Evolutionary conservation across 345 rosid species (phyloP), one percentile per base, ranked within the genome.

Genomic region (Theobroma cacao): DNA sequence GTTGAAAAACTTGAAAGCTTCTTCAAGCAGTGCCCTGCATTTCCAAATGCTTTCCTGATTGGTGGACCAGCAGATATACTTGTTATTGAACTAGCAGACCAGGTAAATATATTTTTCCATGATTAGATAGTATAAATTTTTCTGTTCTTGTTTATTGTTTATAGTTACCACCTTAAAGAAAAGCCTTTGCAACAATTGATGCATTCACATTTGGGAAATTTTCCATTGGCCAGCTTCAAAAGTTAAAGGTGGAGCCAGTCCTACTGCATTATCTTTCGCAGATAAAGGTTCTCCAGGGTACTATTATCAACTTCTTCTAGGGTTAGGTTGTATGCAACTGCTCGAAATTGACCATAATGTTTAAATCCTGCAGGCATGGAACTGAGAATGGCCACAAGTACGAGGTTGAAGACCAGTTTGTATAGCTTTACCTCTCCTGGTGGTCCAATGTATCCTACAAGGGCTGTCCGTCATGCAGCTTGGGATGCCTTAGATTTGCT

Each of bases 391-490:
- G 89, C 97, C 13, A 93, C 98, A 14, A 93, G 97, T 82, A 97
- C 98, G 59, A 90, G 98, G 85, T 77, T 97, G 63, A 97, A 94
- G 86, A 90, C 98, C 15, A 93, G 98, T 79, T 83, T 97, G 72
- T 97, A 94, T 77, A 97, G 98, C 87, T 97, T 97, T 76, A 94
- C 97, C 36, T 93, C 98, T 61, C 98, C 99, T 0, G 98, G 99
- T 17, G 99, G 98, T 75, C 98, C 97, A 50, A 93, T 97, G 98
- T 97, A 94, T 82, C 99, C 99, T 18, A 93, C 99, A n/a, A 91
- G 98, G 88, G 94, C 87, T 74, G 98, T 97, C 77, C 98, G 98
- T 43, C 98, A 94, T 91, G 98, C 98, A 45, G 97, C 99, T 24
- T 97, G 99, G 99, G 97, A 90, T 77, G 87, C 98, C 58, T 86